Base-by-base conservation (phyloP, 257 asterid species). In the Anisodus tanguticus region DNA sequence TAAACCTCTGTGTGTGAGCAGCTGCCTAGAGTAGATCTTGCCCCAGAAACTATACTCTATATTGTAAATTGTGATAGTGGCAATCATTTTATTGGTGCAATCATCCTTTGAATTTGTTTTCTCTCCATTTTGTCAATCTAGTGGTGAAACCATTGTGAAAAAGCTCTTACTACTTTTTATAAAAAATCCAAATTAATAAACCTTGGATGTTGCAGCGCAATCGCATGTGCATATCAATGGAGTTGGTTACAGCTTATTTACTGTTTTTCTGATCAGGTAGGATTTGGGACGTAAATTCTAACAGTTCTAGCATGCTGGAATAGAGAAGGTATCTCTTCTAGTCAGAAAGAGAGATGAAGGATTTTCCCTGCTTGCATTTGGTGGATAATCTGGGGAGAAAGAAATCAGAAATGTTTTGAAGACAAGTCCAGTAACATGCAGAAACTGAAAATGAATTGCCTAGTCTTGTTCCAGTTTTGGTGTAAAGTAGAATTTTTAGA, bases 201-300 rank as follows among this genome's bases (percentile, higher is more conserved):
- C 26, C 63, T 77, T 77, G 62, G 31, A 31, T 53, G 64, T 76
- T 86, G 87, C 90, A 94, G 99, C 79, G 86, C 68, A 92, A 90
- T 79, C 95, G 88, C 85, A 90, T 94, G 93, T 94, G 98, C 89
- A 87, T 94, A 89, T 94, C 99, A 85, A 96, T 93, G 99, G 99
- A 96, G 90, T 91, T 96, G 87, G 99, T 96, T 58, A 96, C 99
- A 83, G 99, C 99, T 84, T n/a, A n/a, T n/a, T n/a, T n/a, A n/a
- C n/a, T n/a, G n/a, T n/a, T n/a, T n/a, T n/a, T n/a, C n/a, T n/a
- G n/a, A n/a, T n/a, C n/a, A n/a, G n/a, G n/a, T n/a, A n/a, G n/a
- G n/a, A n/a, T n/a, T n/a, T n/a, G n/a, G n/a, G n/a, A n/a, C n/a
- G n/a, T n/a, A n/a, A n/a, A n/a, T n/a, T n/a, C n/a, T n/a, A n/a